Percentiles rank a stretch among this genome's conserved stretches.
These are phyloP conservation scores for Tuber melanosporum DNA, from an alignment of 495 filamentous ascomycete genomes.

Conservation along the genomic window DNA sequence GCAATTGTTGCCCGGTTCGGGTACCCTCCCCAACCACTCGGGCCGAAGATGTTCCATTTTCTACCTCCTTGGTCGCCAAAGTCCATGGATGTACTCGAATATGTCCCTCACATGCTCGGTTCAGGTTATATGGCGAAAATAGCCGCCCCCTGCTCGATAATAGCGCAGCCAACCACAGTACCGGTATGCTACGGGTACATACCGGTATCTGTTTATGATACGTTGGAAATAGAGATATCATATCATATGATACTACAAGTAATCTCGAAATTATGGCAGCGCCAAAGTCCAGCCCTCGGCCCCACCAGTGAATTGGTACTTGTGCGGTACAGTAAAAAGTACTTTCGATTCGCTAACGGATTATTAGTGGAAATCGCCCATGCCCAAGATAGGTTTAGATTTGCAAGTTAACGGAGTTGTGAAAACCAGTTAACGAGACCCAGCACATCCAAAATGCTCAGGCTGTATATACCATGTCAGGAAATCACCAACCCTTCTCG, in stretches of 20 bases:
- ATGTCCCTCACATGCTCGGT: not conserved
- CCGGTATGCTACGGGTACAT: not conserved
- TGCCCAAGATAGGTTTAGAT: too few relatives aligned
- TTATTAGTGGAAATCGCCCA: too few relatives aligned
- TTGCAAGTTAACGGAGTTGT: too few relatives aligned
- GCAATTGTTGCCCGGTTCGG: not conserved
- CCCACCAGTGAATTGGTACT: not conserved
- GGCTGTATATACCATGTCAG: too few relatives aligned
- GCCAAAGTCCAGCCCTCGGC: not conserved
- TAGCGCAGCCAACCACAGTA: not conserved
- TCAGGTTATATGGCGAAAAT: not conserved
- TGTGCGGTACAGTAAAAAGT: too few relatives aligned
- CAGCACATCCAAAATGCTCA: too few relatives aligned
- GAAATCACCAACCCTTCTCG: too few relatives aligned
- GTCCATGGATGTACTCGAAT: not conserved
- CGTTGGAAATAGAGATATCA: not conserved
- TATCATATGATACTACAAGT: not conserved
- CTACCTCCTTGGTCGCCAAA: not conserved
- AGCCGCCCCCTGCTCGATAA: not conserved
- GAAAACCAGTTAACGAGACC: too few relatives aligned
- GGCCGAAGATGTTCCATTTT: not conserved
- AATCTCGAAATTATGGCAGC: not conserved
- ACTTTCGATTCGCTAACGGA: too few relatives aligned
- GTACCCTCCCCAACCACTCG: not conserved
- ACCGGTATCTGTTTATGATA: not conserved